These are phyloP conservation scores for Cladorrhinum sp. DNA, from an alignment of 2,329 filamentous ascomycete genomes.

Conservation along the genomic window DNA sequence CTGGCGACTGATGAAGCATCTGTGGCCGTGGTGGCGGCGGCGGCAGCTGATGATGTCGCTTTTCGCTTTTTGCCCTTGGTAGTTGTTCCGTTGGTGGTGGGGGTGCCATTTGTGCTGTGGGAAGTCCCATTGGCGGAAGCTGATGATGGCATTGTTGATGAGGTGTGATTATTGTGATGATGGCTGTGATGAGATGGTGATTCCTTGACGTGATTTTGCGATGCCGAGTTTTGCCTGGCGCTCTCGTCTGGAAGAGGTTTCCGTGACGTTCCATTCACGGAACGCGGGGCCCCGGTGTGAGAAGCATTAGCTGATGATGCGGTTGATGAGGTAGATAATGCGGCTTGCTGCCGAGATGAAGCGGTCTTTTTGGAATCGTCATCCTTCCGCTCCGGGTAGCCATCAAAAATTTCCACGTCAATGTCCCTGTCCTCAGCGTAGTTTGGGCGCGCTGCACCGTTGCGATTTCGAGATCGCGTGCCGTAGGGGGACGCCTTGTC, in stretches of 20 bases:
- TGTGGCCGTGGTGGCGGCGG: constrained; percentile 44
- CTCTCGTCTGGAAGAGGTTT: constrained; percentile 28
- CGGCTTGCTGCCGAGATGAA: constrained; percentile 23
- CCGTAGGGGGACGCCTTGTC: constrained; percentile 72
- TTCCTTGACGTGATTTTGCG: constrained; percentile 26
- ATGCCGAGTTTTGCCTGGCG: constrained; percentile 28
- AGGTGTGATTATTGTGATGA: constrained; percentile 30
- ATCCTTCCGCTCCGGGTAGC: constrained; percentile 53
- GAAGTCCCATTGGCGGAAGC: constrained; percentile 27
- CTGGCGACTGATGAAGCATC: constrained; percentile 15
- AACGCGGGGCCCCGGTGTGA: constrained; percentile 20
- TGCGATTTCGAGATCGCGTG: constrained; percentile 88
- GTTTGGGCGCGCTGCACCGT: constrained; percentile 76
- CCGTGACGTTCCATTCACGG: constrained; percentile 29
- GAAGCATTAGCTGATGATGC: constrained; percentile 35
- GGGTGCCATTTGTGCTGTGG: constrained; percentile 41
- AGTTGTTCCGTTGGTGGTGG: constrained; percentile 20
- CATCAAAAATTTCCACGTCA: constrained; percentile 81
- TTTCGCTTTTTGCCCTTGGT: constrained; percentile 77
- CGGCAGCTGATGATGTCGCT: constrained; percentile 46
- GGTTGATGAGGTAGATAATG: constrained; percentile 15
- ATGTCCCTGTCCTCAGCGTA: constrained; percentile 93
- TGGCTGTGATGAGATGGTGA: constrained; percentile 38
- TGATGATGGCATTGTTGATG: constrained; percentile 26
- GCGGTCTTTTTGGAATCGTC: constrained; percentile 55